Evolutionary conservation across 768 basidiomycete species (phyloP), one percentile per base, ranked within the genome.

Genomic region (Asterophora parasitica): DNA sequence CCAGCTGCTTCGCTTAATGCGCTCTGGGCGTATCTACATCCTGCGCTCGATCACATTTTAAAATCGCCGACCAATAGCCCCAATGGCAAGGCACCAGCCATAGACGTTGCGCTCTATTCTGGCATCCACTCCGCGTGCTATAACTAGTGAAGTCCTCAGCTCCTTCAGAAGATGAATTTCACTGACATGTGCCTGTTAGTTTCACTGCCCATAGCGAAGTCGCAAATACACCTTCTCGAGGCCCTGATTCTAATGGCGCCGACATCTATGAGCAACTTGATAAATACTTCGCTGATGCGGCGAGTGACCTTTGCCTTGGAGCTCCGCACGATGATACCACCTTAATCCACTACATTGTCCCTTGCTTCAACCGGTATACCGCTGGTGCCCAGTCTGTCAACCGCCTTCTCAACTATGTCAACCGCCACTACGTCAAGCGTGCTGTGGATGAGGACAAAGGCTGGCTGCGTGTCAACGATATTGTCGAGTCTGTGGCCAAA

Each of bases 41-140:
- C 88, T 27, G 86, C 86, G 19, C 68, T 88, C 32, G 81, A 88
- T 59, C 85, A 88, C 61, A 87, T 88, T 60, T 70, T 88, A 49
- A 82, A 82, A 54, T 78, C 78, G n/a, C 76, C 84, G 23, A 76
- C 78, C 26, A 81, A 83, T 59, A 70, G 74, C 53, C 54, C 70
- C 42, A 65, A 70, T 53, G 68, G 69, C 42, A 86, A 83, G 61
- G 79, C 83, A 5, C 86, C 87, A 30, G 69, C 82, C 10, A 80
- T 88, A 56, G 86, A 87, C 54, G 74, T 84, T 47, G 75, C 68
- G 20, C 84, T 85, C 55, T 85, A 88, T 59, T 79, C 84, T 61
- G 84, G 85, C 49, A 82, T 88, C 33, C 85, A 88, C 64, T 85
- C 86, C 15, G 83, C 85, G n/a, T 81, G 81, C 47, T 88, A 89